These are phyloP conservation scores for Populus hybrid DNA, from an alignment of 441 rosid species.

Conservation along the genomic window DNA sequence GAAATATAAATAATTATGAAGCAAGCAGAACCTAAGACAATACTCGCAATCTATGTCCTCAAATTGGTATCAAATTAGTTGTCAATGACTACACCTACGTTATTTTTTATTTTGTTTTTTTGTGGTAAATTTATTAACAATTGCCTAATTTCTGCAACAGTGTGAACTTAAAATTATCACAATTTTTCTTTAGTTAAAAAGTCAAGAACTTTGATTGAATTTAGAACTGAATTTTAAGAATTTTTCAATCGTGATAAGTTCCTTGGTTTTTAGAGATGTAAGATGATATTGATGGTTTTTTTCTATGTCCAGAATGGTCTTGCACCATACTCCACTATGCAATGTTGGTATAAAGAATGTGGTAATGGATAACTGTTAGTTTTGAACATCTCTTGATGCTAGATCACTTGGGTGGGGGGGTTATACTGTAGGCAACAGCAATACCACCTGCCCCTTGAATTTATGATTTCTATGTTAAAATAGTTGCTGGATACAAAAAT, in stretches of 20 bases:
- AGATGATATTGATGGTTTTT: neutral
- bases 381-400: neutral
- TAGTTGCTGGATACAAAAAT: neutral
- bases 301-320: neutral
- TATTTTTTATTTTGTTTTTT: neutral
- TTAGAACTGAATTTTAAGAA: neutral
- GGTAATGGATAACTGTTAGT: neutral
- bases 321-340: neutral
- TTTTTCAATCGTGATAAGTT: neutral
- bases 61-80: neutral
- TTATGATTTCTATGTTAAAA: neutral
- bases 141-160: neutral
- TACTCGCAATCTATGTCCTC: neutral
- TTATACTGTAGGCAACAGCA: neutral
- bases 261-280: neutral
- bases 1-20: neutral
- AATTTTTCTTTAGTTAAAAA: neutral
- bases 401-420: neutral
- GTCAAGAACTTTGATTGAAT: neutral
- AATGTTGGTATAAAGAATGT: neutral
- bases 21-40: neutral
- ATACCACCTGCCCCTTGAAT: neutral
- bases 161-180: neutral
- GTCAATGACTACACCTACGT: neutral
- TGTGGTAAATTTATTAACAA: neutral